phyloP scores from a whole-genome alignment of 2,329 filamentous ascomycete genomes.

The Lachnellula arida region DNA sequence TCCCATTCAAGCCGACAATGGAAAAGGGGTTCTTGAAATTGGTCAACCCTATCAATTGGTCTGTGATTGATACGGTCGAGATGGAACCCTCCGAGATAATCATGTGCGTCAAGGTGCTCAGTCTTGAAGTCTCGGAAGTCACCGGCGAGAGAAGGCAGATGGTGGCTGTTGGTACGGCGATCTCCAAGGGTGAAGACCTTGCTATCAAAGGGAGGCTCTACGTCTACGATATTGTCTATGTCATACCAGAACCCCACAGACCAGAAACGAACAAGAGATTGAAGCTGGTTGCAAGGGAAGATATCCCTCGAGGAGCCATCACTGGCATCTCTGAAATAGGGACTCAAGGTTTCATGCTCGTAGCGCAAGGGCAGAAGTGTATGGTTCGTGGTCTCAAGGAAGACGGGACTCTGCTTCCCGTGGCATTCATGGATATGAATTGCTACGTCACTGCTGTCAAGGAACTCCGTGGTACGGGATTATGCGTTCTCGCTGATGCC shows the following conservation, averaged over 20 bases:
- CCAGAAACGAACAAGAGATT: constrained; percentile 83
- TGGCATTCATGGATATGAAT: constrained; percentile 97
- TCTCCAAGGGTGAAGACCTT: constrained; percentile 85
- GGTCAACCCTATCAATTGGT: constrained; percentile 71
- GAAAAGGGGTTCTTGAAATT: constrained; percentile 73
- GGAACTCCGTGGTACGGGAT: constrained; percentile 74
- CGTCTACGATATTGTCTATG: constrained; percentile 85
- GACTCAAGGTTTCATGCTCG: constrained; percentile 81
- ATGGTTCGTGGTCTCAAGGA: constrained; percentile 96
- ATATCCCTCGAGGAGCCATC: constrained; percentile 86
- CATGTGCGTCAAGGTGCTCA: constrained; percentile 76
- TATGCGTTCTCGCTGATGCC: constrained; percentile 84
- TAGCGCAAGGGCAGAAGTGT: constrained; percentile 92
- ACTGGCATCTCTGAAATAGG: constrained; percentile 82
- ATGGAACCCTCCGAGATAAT: constrained; percentile 73
- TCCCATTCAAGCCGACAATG: constrained; percentile 58
- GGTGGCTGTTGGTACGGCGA: constrained; percentile 78
- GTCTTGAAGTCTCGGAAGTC: constrained; percentile 84
- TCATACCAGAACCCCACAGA: constrained; percentile 81
- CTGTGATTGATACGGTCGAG: constrained; percentile 68
- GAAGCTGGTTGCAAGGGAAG: constrained; percentile 82
- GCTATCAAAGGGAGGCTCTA: constrained; percentile 80
- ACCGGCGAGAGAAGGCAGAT: constrained; percentile 82
- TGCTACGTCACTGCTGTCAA: constrained; percentile 86
- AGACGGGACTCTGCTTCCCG: constrained; percentile 84